Percentiles rank a stretch among this genome's conserved stretches.
Conservation (phyloP, 2,329 filamentous ascomycete species). For the Paraphoma chrysanthemicola region DNA sequence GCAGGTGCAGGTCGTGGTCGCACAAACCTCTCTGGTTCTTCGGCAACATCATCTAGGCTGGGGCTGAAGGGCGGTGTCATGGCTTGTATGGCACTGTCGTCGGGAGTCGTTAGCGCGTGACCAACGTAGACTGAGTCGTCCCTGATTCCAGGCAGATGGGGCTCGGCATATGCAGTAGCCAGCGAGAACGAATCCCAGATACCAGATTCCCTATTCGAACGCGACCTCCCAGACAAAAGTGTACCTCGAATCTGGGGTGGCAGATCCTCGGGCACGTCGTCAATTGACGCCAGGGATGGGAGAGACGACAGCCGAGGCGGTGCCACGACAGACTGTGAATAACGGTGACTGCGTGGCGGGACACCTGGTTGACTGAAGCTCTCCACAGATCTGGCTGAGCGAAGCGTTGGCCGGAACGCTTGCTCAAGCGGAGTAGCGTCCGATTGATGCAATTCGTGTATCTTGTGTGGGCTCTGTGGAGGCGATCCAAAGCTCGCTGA, state of each 20-base stretch:
- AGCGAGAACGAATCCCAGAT: slow-evolving; percentile 39
- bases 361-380: slow-evolving; percentile 63
- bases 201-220: slow-evolving; percentile 40
- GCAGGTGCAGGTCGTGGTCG: slow-evolving; percentile 43
- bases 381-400: slow-evolving; percentile 51
- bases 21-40: slow-evolving; percentile 45
- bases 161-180: slow-evolving; percentile 16
- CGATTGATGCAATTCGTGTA: slow-evolving; percentile 16
- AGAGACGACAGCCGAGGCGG: slow-evolving; percentile 50
- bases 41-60: slow-evolving; percentile 44
- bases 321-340: slow-evolving; percentile 49
- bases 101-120: slow-evolving; percentile 53
- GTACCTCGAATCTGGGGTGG: background rate
- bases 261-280: slow-evolving; percentile 27
- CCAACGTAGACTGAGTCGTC: slow-evolving; percentile 38
- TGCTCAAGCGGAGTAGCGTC: slow-evolving; percentile 15
- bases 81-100: slow-evolving; percentile 48
- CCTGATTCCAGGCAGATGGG: slow-evolving; percentile 33
- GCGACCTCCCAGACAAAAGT: slow-evolving; percentile 7
- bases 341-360: slow-evolving; percentile 47
- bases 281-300: slow-evolving; percentile 22
- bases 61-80: slow-evolving; percentile 51
- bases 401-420: slow-evolving; percentile 25
- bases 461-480: slow-evolving; percentile 29
- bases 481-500: slow-evolving; percentile 25